A percentile compares a stretch with the other conserved stretches of the same genome.
Evolutionary conservation across 2,329 filamentous ascomycete genomes (phyloP).

Genomic region (Ophiognomonia clavigignenti-juglandacearum): DNA sequence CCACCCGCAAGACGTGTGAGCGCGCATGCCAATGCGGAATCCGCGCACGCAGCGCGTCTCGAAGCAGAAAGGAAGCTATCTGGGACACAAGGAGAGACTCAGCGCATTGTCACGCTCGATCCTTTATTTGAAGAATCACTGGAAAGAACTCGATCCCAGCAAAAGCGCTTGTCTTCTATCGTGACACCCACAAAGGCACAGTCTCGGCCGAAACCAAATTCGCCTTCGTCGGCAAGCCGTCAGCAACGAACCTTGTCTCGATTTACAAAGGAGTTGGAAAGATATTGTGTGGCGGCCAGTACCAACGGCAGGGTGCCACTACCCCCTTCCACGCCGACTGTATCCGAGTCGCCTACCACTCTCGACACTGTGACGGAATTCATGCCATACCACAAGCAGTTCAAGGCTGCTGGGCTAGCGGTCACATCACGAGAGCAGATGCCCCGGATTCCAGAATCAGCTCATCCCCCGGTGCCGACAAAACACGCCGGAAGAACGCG

Average conservation of each 20-base stretch:
- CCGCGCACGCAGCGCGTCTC: not conserved
- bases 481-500: not conserved
- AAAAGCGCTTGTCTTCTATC: conserved; percentile 35
- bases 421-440: conserved; percentile 48
- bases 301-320: conserved; percentile 29
- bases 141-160: conserved; percentile 39
- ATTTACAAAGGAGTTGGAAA: conserved; percentile 36
- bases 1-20: not conserved
- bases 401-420: conserved; percentile 48
- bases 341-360: conserved; percentile 36
- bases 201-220: conserved; percentile 14
- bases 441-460: conserved; percentile 6
- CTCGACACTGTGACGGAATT: conserved; percentile 48
- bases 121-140: conserved; percentile 39
- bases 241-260: conserved; percentile 36
- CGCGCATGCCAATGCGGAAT: not conserved
- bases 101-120: conserved; percentile 29
- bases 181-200: conserved; percentile 18
- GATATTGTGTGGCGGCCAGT: conserved; percentile 34
- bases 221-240: conserved; percentile 33
- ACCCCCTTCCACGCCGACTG: conserved; percentile 34
- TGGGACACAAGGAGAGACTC: conserved; percentile 20
- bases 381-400: conserved; percentile 48
- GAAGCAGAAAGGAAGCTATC: conserved; percentile 2
- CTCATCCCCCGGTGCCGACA: not conserved